Conservation (phyloP, 2,329 filamentous ascomycete species). For the Clonostachys rhizophaga region DNA sequence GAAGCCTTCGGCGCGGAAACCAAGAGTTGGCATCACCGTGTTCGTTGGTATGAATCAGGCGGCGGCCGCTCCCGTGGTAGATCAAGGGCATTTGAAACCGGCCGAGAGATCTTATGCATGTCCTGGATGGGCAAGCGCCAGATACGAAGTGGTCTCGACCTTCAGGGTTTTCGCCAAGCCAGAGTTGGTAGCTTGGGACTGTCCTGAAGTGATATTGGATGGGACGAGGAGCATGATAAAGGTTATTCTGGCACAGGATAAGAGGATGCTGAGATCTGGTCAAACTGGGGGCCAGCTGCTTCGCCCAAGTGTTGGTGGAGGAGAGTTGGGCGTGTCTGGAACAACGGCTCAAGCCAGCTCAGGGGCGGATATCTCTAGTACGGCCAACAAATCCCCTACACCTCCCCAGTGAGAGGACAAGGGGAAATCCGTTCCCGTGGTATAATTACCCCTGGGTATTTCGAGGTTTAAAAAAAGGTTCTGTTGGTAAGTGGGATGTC, state of each 20-base stretch:
- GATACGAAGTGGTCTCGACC: conserved; percentile 35
- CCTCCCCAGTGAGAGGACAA: no score
- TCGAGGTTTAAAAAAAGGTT: no score
- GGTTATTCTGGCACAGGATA: conserved; percentile 28
- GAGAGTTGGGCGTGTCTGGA: no score
- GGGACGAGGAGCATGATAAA: conserved; percentile 35
- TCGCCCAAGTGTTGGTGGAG: no score
- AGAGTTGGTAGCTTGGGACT: conserved; percentile 42
- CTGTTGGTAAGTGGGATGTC: no score
- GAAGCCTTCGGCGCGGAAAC: conserved; percentile 15
- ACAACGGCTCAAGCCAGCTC: no score
- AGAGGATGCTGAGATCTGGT: conserved; percentile 22
- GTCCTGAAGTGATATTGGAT: conserved; percentile 35
- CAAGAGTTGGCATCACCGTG: conserved; percentile 40
- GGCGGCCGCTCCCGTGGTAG: neutral
- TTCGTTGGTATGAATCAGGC: conserved; percentile 30
- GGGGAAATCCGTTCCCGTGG: no score
- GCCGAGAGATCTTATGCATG: conserved; percentile 30
- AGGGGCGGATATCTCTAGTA: no score
- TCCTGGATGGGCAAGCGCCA: conserved; percentile 40
- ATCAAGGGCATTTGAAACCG: conserved; percentile 10
- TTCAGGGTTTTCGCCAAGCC: conserved; percentile 30
- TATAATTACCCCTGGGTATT: no score
- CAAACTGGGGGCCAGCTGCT: conserved; percentile 7
- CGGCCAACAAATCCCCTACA: no score